A percentile compares a stretch with the other conserved stretches of the same genome.
Conservation (phyloP, 2,329 filamentous ascomycete species). For the Diaporthe ampelina region DNA sequence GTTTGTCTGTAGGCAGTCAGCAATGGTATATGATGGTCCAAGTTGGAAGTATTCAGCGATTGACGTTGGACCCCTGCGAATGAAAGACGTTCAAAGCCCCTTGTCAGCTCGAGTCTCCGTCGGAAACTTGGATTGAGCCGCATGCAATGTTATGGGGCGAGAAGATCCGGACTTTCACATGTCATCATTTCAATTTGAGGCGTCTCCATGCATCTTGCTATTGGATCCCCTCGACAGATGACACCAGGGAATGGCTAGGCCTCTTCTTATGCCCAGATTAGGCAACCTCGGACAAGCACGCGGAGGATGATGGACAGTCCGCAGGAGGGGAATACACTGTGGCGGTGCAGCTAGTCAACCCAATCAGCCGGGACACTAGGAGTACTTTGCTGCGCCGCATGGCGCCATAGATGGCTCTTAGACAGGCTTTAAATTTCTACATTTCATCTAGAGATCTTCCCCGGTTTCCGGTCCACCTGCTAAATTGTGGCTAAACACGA, state of each 20-base stretch:
- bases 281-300: neutral
- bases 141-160: neutral
- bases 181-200: no score
- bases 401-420: neutral
- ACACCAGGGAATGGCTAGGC: neutral
- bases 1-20: neutral
- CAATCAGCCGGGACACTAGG: neutral
- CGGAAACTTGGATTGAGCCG: neutral
- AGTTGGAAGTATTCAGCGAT: neutral
- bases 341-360: neutral
- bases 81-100: neutral
- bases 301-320: slow-evolving; percentile 5
- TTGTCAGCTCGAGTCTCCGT: neutral
- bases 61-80: neutral
- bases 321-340: no score
- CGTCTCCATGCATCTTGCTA: neutral
- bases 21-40: neutral
- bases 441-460: slow-evolving; percentile 1
- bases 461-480: neutral
- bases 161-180: neutral
- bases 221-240: neutral
- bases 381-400: neutral
- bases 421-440: neutral
- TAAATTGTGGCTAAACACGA: neutral
- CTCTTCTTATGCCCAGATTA: neutral